phyloP scores from a whole-genome alignment of 331 rosid species.

The Spiraea crenata region DNA sequence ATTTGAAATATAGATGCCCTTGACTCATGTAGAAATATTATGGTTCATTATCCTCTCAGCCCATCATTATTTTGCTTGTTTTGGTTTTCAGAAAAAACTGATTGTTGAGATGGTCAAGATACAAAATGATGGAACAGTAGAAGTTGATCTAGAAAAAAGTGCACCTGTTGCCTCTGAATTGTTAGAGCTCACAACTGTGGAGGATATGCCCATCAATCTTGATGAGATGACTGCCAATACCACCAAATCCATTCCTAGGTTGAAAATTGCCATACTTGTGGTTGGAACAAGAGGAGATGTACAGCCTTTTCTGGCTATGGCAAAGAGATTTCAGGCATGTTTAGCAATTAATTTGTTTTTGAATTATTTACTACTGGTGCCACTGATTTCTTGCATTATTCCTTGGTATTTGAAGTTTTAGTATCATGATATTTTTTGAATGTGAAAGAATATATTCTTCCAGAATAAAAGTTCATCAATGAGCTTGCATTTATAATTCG shows the following conservation, averaged over 20 bases:
- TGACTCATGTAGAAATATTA: conserved; percentile 1
- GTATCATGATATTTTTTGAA: conserved; percentile 2
- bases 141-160: conserved; percentile 71
- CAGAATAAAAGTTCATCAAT: not conserved
- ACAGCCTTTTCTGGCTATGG: conserved; percentile 89
- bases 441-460: conserved; percentile 2
- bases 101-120: conserved; percentile 74
- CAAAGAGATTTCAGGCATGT: conserved; percentile 93
- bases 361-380: conserved; percentile 6
- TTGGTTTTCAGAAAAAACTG: conserved; percentile 59
- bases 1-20: not conserved
- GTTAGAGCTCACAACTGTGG: conserved; percentile 61
- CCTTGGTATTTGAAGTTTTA: conserved; percentile 7
- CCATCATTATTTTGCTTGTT: conserved; percentile 27
- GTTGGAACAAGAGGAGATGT: conserved; percentile 99
- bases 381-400: not conserved
- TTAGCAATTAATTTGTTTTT: conserved; percentile 12
- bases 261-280: conserved; percentile 88
- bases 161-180: conserved; percentile 76
- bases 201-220: conserved; percentile 32
- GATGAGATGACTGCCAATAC: conserved; percentile 38
- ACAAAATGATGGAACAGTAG: conserved; percentile 93
- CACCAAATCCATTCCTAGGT: conserved; percentile 59
- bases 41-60: conserved; percentile 19
- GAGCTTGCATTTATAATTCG: not conserved